phyloP scores from a whole-genome alignment of 148 eudicot genomes.

The Fagopyrum esculentum region DNA sequence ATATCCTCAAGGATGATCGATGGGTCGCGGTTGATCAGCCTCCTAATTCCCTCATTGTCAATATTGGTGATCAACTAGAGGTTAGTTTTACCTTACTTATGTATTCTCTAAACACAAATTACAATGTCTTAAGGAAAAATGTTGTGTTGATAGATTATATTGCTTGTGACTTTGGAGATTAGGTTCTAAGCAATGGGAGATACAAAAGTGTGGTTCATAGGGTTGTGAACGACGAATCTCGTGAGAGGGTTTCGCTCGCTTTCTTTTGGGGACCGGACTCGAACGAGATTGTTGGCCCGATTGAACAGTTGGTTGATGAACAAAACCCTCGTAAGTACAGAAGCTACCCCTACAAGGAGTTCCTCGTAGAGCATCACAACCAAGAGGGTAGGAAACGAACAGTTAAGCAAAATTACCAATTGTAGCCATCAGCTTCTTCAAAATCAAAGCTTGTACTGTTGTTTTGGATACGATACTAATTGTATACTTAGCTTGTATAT shows the following conservation, averaged over 20 bases:
- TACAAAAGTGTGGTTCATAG: slow-evolving; percentile 26
- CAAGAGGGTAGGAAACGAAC: slow-evolving; percentile 19
- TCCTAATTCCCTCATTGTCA: slow-evolving; percentile 35
- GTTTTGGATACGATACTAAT: too few relatives aligned
- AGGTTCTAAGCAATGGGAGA: slow-evolving; percentile 26
- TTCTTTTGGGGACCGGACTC: slow-evolving; percentile 20
- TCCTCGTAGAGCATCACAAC: slow-evolving; percentile 16
- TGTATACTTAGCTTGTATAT: background rate
- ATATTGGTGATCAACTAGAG: slow-evolving; percentile 39
- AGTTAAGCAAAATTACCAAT: slow-evolving; percentile 17
- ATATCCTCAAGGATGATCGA: slow-evolving; percentile 23
- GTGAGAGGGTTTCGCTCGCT: slow-evolving; percentile 17
- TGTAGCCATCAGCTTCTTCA: background rate
- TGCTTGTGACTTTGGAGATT: background rate
- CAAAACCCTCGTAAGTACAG: slow-evolving; percentile 17
- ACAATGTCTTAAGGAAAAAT: background rate
- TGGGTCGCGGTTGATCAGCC: slow-evolving; percentile 40
- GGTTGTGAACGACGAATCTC: slow-evolving; percentile 18
- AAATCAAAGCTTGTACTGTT: background rate
- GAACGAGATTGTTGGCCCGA: slow-evolving; percentile 9
- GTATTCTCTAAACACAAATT: background rate
- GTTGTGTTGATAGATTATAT: background rate
- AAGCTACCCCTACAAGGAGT: slow-evolving; percentile 17
- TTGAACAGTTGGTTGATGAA: slow-evolving; percentile 16
- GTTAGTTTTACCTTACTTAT: slow-evolving; percentile 10